Evolutionary conservation across 176 grass and related monocot species (phyloP).

Genomic region (Oryza punctata): DNA sequence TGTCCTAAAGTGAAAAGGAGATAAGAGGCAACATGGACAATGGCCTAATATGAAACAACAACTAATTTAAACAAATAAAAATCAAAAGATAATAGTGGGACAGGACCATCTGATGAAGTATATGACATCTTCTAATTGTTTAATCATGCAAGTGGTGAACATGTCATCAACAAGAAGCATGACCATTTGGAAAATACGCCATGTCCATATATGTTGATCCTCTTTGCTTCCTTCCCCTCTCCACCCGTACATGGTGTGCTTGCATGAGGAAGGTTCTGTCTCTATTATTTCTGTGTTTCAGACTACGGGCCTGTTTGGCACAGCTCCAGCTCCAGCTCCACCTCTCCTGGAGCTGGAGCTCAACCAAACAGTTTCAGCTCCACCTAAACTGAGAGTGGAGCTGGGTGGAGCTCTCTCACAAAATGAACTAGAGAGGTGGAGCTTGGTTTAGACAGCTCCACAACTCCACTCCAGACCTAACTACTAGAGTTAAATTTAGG

Average conservation of each 20-base stretch:
- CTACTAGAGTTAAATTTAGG: too few relatives aligned
- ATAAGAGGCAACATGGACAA: slow-evolving; percentile 40
- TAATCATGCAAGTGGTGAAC: slow-evolving; percentile 50
- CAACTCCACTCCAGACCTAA: too few relatives aligned
- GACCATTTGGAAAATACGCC: slow-evolving; percentile 28
- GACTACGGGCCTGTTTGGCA: background rate
- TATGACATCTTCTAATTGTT: slow-evolving; percentile 40
- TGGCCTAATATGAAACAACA: slow-evolving; percentile 40
- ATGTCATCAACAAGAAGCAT: slow-evolving; percentile 41
- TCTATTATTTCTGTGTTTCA: slow-evolving; percentile 28
- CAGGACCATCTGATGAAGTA: slow-evolving; percentile 46
- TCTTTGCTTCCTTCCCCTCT: slow-evolving; percentile 21
- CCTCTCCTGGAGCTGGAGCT: too few relatives aligned
- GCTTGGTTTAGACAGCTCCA: too few relatives aligned
- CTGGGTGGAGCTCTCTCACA: too few relatives aligned
- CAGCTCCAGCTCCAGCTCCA: too few relatives aligned
- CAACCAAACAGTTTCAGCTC: too few relatives aligned
- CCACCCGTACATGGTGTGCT: slow-evolving; percentile 33
- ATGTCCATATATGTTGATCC: slow-evolving; percentile 30
- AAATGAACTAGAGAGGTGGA: too few relatives aligned
- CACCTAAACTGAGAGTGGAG: too few relatives aligned
- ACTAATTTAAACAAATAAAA: slow-evolving; percentile 51
- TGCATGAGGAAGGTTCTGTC: slow-evolving; percentile 34
- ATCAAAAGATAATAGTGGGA: slow-evolving; percentile 43
- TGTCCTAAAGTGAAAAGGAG: slow-evolving; percentile 40